Evolutionary conservation across 1,139 yeast species (phyloP).

Genomic region (Kodamaea alishanica): DNA sequence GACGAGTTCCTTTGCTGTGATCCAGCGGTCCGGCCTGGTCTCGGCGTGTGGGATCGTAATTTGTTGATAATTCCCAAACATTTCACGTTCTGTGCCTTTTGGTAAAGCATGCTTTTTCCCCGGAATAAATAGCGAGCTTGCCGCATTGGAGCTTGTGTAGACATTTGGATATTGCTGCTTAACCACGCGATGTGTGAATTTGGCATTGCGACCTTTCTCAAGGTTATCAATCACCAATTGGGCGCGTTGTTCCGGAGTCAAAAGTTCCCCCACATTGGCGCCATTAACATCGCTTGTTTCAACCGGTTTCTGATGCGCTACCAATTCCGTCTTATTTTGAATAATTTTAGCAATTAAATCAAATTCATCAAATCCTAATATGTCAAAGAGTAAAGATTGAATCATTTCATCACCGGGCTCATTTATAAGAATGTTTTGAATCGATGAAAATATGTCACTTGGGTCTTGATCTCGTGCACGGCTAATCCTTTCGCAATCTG

Average conservation of each 20-base stretch:
- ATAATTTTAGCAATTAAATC: conserved; percentile 70
- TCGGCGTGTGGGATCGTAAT: conserved; percentile 76
- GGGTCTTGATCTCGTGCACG: conserved; percentile 23
- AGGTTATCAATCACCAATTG: conserved; percentile 56
- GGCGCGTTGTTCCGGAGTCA: conserved; percentile 57
- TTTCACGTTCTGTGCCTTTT: conserved; percentile 68
- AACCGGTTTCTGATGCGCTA: conserved; percentile 1
- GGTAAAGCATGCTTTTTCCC: conserved; percentile 84
- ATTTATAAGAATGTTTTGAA: conserved; percentile 18
- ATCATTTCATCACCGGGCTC: conserved; percentile 54
- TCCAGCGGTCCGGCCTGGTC: conserved; percentile 42
- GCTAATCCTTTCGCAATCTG: conserved; percentile 29
- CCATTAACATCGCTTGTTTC: too few species aligned
- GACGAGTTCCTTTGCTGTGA: conserved; percentile 53
- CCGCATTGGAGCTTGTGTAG: not conserved
- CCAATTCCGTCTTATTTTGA: conserved; percentile 39
- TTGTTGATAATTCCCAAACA: conserved; percentile 70
- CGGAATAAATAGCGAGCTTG: conserved; percentile 45
- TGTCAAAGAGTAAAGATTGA: conserved; percentile 68
- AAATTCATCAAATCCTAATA: conserved; percentile 80
- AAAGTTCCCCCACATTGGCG: conserved; percentile 21
- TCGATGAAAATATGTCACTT: conserved; percentile 22
- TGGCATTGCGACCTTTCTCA: conserved; percentile 46
- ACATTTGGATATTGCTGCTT: conserved; percentile 81
- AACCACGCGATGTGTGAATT: conserved; percentile 44